Evolutionary conservation across 2,329 filamentous ascomycete genomes (phyloP).

Genomic region (Colletotrichum tanaceti): DNA sequence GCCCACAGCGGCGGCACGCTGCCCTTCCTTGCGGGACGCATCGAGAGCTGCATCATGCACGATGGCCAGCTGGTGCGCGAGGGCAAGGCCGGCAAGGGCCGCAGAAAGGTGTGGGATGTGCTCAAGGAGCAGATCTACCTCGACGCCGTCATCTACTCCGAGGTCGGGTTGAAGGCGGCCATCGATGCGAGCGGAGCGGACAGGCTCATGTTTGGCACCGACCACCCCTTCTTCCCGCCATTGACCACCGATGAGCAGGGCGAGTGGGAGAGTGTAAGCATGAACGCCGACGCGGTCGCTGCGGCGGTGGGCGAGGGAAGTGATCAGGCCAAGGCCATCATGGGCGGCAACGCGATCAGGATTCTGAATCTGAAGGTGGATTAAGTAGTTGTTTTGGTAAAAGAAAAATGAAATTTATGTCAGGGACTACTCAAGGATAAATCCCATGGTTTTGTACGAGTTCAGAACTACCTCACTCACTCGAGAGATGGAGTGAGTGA

Average conservation of each 20-base stretch:
- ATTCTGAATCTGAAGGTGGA: constrained; percentile 53
- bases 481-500: constrained; percentile 13
- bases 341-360: constrained; percentile 69
- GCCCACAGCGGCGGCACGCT: constrained; percentile 91
- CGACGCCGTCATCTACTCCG: constrained; percentile 86
- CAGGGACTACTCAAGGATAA: neutral
- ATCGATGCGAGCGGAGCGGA: constrained; percentile 73
- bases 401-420: neutral
- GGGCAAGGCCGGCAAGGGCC: constrained; percentile 62
- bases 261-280: constrained; percentile 76
- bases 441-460: neutral
- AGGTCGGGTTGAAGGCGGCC: constrained; percentile 77
- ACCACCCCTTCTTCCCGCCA: constrained; percentile 88
- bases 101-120: constrained; percentile 67
- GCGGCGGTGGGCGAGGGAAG: constrained; percentile 61
- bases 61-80: constrained; percentile 78
- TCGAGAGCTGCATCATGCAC: constrained; percentile 88
- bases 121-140: constrained; percentile 82
- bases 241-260: constrained; percentile 70
- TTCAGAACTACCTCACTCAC: constrained; percentile 16
- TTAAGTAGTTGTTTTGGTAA: constrained; percentile 1
- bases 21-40: constrained; percentile 87
- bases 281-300: constrained; percentile 64
- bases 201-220: constrained; percentile 82
- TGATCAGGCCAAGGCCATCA: constrained; percentile 61